Conservation (phyloP, 1,139 yeast genomes). For the Blastobotrys illinoisensis region DNA sequence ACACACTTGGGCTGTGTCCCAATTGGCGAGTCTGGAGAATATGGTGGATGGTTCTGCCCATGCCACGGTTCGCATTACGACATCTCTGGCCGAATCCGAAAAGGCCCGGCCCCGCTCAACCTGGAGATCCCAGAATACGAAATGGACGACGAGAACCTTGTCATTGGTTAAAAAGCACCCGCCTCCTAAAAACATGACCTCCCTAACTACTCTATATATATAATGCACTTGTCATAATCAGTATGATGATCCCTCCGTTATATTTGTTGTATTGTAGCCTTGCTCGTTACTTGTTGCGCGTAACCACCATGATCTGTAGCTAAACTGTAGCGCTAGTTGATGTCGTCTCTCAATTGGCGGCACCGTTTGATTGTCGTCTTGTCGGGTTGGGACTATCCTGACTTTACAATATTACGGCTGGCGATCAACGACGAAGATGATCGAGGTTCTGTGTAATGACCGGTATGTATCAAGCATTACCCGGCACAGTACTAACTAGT, state of each 20-base stretch:
- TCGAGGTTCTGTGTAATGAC: constrained; percentile 39
- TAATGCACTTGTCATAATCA: neutral
- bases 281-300: no score
- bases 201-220: neutral
- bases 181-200: neutral
- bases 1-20: constrained; percentile 99
- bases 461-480: constrained; percentile 34
- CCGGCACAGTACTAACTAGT: neutral
- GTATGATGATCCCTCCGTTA: no score
- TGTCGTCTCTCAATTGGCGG: neutral
- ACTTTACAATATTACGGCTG: no score
- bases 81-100: constrained; percentile 99
- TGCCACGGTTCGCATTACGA: constrained; percentile 99
- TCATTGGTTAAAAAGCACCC: constrained; percentile 54
- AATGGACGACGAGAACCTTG: constrained; percentile 70
- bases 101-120: constrained; percentile 99
- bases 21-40: constrained; percentile 99
- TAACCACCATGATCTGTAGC: no score
- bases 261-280: no score
- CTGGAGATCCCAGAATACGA: constrained; percentile 93
- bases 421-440: no score
- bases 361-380: neutral
- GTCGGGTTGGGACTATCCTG: neutral
- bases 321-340: no score
- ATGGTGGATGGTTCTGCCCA: constrained; percentile 99